phyloP scores from a whole-genome alignment of 2,329 filamentous ascomycete genomes.

The Nigrospora sphaerica region DNA sequence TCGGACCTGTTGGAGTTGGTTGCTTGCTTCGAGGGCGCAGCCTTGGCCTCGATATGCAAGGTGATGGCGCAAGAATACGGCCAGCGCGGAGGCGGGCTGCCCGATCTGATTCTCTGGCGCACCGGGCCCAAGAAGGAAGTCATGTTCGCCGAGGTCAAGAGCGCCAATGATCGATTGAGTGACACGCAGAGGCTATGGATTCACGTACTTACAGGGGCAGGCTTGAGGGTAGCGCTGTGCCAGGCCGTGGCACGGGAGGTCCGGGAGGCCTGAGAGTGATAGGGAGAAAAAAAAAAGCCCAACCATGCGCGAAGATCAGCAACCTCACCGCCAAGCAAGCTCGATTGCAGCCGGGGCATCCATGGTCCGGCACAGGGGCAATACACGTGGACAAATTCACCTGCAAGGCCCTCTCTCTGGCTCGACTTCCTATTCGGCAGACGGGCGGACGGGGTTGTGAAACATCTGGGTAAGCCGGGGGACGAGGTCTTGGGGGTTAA shows the following conservation, averaged over 20 bases:
- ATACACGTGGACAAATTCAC: too few species aligned
- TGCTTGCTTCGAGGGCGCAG: conserved; percentile 69
- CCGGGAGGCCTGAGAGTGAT: conserved; percentile 21
- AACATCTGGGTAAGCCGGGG: too few species aligned
- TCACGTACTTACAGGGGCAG: conserved; percentile 80
- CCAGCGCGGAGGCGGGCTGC: conserved; percentile 78
- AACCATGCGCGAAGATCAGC: too few species aligned
- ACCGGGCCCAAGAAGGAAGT: conserved; percentile 41
- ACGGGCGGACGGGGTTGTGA: too few species aligned
- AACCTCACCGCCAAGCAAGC: too few species aligned
- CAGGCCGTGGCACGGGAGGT: conserved; percentile 52
- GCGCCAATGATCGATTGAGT: conserved; percentile 84
- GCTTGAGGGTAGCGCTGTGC: conserved; percentile 78
- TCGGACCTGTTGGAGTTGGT: conserved; percentile 75
- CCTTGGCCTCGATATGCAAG: conserved; percentile 78
- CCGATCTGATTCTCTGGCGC: conserved; percentile 88
- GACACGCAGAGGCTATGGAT: conserved; percentile 97
- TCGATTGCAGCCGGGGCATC: too few species aligned
- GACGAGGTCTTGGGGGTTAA: too few species aligned
- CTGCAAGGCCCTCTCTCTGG: too few species aligned
- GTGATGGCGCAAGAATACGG: conserved; percentile 94
- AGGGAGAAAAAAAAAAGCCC: too few species aligned
- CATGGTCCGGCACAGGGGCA: too few species aligned
- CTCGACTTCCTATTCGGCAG: too few species aligned
- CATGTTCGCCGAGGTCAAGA: conserved; percentile 76